These are phyloP conservation scores for Hordeum pubiflorum DNA, from an alignment of 202 grass and related monocot genomes.

Conservation along the genomic window DNA sequence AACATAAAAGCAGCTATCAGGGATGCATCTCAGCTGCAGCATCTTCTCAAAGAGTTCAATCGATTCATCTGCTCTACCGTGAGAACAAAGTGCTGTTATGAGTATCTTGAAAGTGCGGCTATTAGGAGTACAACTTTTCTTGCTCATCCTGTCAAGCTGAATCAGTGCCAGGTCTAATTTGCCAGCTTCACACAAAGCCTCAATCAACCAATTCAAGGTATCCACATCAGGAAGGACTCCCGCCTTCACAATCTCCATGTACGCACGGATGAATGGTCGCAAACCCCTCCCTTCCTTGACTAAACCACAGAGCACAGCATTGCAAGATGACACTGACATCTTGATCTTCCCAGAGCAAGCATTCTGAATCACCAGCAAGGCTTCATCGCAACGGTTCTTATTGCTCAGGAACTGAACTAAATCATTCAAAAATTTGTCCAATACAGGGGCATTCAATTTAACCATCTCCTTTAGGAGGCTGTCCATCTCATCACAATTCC, in stretches of 20 bases:
- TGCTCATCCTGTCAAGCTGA: constrained; percentile 51
- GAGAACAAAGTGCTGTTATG: constrained; percentile 32
- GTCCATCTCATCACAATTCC: constrained; percentile 32
- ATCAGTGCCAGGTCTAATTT: constrained; percentile 41
- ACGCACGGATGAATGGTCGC: constrained; percentile 12
- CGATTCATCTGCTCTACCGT: constrained; percentile 34
- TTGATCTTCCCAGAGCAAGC: constrained; percentile 31
- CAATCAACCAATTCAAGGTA: constrained; percentile 50
- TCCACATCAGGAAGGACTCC: constrained; percentile 50
- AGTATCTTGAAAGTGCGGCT: constrained; percentile 44
- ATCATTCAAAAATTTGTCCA: constrained; percentile 7
- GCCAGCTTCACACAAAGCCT: constrained; percentile 27
- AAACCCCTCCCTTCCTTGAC: constrained; percentile 37
- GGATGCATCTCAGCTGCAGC: constrained; percentile 30
- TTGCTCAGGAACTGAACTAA: constrained; percentile 26
- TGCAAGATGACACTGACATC: constrained; percentile 37
- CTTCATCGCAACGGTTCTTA: constrained; percentile 32
- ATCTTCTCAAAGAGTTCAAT: constrained; percentile 38
- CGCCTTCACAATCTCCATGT: constrained; percentile 50
- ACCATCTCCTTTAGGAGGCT: constrained; percentile 43
- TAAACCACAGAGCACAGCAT: constrained; percentile 34
- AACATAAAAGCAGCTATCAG: constrained; percentile 38
- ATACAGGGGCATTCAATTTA: constrained; percentile 22
- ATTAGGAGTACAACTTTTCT: constrained; percentile 42
- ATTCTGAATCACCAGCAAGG: constrained; percentile 37